phyloP scores from a whole-genome alignment of 331 rosid genomes.

The Acacia pycnantha region DNA sequence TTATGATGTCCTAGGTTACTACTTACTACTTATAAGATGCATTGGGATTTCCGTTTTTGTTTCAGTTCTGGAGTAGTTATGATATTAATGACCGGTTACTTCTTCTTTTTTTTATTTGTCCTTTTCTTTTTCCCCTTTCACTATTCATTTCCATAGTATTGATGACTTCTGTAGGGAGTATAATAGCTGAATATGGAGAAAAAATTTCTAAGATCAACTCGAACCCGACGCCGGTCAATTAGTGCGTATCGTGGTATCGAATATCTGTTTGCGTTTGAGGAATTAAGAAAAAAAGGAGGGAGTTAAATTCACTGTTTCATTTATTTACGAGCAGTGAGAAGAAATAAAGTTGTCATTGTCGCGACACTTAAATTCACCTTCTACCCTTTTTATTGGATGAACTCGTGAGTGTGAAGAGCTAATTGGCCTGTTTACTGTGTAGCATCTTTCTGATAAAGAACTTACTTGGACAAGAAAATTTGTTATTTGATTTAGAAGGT shows the following conservation, averaged over 20 bases:
- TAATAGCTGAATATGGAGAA: background rate
- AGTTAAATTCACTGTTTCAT: background rate
- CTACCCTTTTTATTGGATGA: background rate
- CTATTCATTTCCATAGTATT: background rate
- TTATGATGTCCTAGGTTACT: conserved; percentile 26
- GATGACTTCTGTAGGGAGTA: background rate
- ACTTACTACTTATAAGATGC: background rate
- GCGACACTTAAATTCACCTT: background rate
- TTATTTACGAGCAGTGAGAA: background rate
- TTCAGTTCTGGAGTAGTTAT: background rate
- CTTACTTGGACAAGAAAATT: background rate
- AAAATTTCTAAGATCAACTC: background rate
- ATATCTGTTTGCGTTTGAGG: background rate
- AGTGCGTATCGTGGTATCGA: conserved; percentile 6
- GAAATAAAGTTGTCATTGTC: background rate
- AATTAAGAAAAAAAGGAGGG: background rate
- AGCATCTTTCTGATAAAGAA: background rate
- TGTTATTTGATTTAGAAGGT: background rate
- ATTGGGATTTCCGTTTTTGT: conserved; percentile 35
- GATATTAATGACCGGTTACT: background rate
- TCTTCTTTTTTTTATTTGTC: background rate
- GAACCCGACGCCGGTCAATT: background rate
- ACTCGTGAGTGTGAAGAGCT: background rate
- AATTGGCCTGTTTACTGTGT: background rate
- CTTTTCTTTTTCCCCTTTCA: background rate